Evolutionary conservation across 495 filamentous ascomycete genomes (phyloP).

Genomic region (Tuber calosporum): DNA sequence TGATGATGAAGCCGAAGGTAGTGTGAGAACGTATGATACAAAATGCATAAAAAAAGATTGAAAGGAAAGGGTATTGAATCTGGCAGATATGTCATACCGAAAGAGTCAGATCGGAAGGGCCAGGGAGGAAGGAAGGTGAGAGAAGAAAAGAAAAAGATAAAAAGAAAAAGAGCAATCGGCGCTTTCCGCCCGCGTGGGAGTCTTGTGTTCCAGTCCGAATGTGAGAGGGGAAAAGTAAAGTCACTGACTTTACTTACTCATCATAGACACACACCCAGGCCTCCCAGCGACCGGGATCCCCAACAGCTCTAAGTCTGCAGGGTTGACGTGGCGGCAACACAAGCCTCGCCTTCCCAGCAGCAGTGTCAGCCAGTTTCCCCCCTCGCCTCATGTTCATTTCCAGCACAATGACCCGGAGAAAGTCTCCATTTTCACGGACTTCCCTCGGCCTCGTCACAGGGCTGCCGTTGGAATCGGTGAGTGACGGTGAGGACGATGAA

Average conservation of each 20-base stretch:
- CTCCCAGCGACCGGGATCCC: slow-evolving; percentile 35
- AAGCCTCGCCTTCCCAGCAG: slow-evolving; percentile 72
- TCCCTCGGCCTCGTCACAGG: slow-evolving; percentile 70
- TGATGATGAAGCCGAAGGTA: background rate
- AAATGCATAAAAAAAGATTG: background rate
- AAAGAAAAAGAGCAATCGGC: background rate
- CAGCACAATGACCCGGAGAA: slow-evolving; percentile 85
- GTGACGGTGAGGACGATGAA: slow-evolving; percentile 45
- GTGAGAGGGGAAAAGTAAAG: background rate
- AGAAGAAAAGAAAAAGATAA: slow-evolving; percentile 14
- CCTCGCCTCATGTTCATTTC: slow-evolving; percentile 95
- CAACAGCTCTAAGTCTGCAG: slow-evolving; percentile 41
- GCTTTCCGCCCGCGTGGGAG: slow-evolving; percentile 3
- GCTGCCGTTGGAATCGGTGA: slow-evolving; percentile 43
- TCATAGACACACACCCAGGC: slow-evolving; percentile 37
- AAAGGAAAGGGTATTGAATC: background rate
- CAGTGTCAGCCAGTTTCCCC: slow-evolving; percentile 80
- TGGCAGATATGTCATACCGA: background rate
- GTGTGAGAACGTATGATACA: background rate
- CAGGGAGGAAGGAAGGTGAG: background rate
- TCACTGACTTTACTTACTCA: slow-evolving; percentile 23
- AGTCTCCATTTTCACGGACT: slow-evolving; percentile 85
- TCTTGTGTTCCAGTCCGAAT: slow-evolving; percentile 8
- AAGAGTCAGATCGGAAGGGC: background rate
- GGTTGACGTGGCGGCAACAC: slow-evolving; percentile 78